Evolutionary conservation across 1,284 basidiomycete genomes (phyloP).

Genomic region (Coniferiporia weirii): DNA sequence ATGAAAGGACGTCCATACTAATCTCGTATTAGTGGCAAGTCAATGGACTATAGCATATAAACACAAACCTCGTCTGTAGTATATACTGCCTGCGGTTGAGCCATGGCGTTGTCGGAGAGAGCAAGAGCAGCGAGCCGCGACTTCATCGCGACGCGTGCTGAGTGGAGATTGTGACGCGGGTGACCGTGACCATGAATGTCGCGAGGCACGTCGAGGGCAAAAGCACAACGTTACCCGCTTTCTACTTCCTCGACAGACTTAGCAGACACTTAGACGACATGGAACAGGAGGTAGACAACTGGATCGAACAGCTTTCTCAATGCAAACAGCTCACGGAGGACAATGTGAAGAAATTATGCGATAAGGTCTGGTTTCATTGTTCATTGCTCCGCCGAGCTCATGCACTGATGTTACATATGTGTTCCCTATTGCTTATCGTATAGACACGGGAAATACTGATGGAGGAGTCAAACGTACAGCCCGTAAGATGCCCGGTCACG

Average conservation of each 20-base stretch:
- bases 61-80: slow-evolving; percentile 80
- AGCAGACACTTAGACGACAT: slow-evolving; percentile 33
- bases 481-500: slow-evolving; percentile 95
- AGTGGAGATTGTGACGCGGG: background rate
- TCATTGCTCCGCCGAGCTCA: slow-evolving; percentile 23
- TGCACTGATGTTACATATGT: slow-evolving; percentile 21
- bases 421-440: slow-evolving; percentile 13
- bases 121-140: background rate
- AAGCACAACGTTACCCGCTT: slow-evolving; percentile 2
- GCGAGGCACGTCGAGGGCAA: background rate
- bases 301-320: slow-evolving; percentile 96
- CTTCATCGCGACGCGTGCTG: background rate
- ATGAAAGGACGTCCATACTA: slow-evolving; percentile 97
- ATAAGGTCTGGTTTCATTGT: slow-evolving; percentile 59
- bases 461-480: slow-evolving; percentile 97
- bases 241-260: background rate
- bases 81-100: slow-evolving; percentile 63
- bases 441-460: slow-evolving; percentile 97
- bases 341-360: slow-evolving; percentile 97
- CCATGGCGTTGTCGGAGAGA: slow-evolving; percentile 3
- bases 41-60: background rate
- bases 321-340: slow-evolving; percentile 97
- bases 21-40: slow-evolving; percentile 16
- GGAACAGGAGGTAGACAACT: slow-evolving; percentile 85
- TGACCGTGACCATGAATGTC: background rate